Base-by-base conservation (phyloP, 352 stramenopile genomes). In the Phytophthora cryptogea region DNA sequence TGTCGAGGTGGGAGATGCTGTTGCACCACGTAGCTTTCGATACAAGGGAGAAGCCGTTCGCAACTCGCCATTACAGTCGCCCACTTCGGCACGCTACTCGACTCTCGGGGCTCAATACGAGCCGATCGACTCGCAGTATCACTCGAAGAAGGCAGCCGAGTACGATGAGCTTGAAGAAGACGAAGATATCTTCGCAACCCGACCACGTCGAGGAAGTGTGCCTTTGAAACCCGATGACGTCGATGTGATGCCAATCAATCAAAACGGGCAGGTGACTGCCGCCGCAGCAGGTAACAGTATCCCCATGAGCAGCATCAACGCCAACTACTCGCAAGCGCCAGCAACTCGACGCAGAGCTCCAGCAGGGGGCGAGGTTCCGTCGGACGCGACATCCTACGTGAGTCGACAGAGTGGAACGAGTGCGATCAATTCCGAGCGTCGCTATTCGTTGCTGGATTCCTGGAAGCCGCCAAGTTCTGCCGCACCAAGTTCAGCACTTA, bases 391-490 rank as follows among this genome's bases (percentile, higher is more conserved):
- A n/a, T 55, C 68, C 9, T 65, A 63, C 33, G n/a, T 66, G 45
- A 86, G 68, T 49, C 52, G 57, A 10, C 57, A 66, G 27, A 75
- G 58, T 27, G 71, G 61, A 26, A 58, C 61, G 30, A 62, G 54
- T 48, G 69, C 61, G 16, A 66, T 70, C 31, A 59, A 41, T 6
- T 83, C 78, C 0, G 74, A 86, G 48, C 75, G 83, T 36, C 83
- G 83, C 2, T 88, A 86, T 54, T 92, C 83, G 8, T 44, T 92
- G 48, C 61, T 90, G 33, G 83, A 91, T 43, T 86, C 80, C 8
- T 93, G 83, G 83, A 87, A 87, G 32, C 52, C 68, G 0, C 81
- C 83, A 44, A 75, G 61, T 5, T 88, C 79, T 17, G 67, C 66
- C 7, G 71, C 76, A 33, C 78, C 72, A 28, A 91, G 80, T 58